phyloP scores from a whole-genome alignment of 495 filamentous ascomycete species.

The Annulohypoxylon maeteangense region DNA sequence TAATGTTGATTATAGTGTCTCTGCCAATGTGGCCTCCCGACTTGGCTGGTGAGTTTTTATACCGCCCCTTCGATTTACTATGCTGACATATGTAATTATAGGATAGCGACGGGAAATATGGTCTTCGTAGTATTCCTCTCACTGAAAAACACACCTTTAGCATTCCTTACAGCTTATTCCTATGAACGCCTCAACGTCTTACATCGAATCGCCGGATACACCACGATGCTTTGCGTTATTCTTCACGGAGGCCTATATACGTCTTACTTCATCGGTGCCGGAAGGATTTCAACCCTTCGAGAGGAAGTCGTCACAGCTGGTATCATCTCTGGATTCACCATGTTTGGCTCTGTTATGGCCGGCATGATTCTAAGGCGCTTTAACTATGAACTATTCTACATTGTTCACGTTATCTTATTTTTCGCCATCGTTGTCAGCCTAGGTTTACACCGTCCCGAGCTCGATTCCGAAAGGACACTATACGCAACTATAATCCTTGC shows the following conservation, averaged over 20 bases:
- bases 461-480: slow-evolving; percentile 51
- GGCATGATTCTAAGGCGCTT: slow-evolving; percentile 58
- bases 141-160: slow-evolving; percentile 69
- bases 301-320: slow-evolving; percentile 56
- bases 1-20: slow-evolving; percentile 50
- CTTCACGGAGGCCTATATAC: slow-evolving; percentile 60
- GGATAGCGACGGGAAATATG: slow-evolving; percentile 65
- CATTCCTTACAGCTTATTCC: slow-evolving; percentile 65
- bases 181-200: slow-evolving; percentile 71
- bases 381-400: slow-evolving; percentile 69
- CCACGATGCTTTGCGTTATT: slow-evolving; percentile 57
- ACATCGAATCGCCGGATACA: slow-evolving; percentile 68
- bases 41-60: slow-evolving; percentile 61
- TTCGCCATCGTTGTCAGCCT: slow-evolving; percentile 60
- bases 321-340: slow-evolving; percentile 60
- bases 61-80: background rate
- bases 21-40: slow-evolving; percentile 50
- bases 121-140: slow-evolving; percentile 67
- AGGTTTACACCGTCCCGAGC: slow-evolving; percentile 64
- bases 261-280: slow-evolving; percentile 48
- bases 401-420: slow-evolving; percentile 64
- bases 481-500: slow-evolving; percentile 59
- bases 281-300: slow-evolving; percentile 45
- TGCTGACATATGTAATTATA: slow-evolving; percentile 41
- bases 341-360: slow-evolving; percentile 50